Percentiles rank a stretch among this genome's conserved stretches.
Conservation (phyloP, 441 rosid genomes). For the Hypseocharis bilobata region DNA sequence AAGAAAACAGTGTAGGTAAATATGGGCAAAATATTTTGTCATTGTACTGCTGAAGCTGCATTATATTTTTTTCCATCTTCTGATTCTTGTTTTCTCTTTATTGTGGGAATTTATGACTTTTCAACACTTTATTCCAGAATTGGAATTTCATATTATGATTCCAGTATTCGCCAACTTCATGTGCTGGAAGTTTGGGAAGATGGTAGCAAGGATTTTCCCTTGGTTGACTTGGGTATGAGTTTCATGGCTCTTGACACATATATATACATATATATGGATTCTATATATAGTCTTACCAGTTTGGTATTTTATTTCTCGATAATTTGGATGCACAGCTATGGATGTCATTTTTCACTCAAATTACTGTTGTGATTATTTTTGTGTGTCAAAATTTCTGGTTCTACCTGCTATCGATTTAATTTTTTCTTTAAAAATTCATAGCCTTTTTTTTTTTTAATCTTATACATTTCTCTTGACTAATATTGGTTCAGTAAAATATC, state of each 20-base stretch:
- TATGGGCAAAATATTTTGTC: too few species aligned
- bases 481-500: slow-evolving; percentile 59
- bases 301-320: slow-evolving; percentile 13
- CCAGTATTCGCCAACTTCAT: slow-evolving; percentile 69
- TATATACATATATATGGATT: background rate
- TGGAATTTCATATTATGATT: slow-evolving; percentile 85
- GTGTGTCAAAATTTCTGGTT: slow-evolving; percentile 2
- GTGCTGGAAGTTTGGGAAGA: slow-evolving; percentile 93
- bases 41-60: too few species aligned
- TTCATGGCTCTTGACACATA: slow-evolving; percentile 11
- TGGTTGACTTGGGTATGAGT: slow-evolving; percentile 66
- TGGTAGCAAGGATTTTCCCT: slow-evolving; percentile 53
- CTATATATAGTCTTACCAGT: slow-evolving; percentile 7
- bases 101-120: slow-evolving; percentile 9
- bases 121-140: slow-evolving; percentile 35
- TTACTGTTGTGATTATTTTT: background rate
- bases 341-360: background rate
- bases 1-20: too few species aligned
- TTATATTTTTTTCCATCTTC: background rate
- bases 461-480: slow-evolving; percentile 20
- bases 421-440: background rate
- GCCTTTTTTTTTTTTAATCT: slow-evolving; percentile 6
- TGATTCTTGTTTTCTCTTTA: background rate
- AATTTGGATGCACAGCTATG: slow-evolving; percentile 7
- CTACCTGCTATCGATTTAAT: background rate